Base-by-base conservation (phyloP, 768 basidiomycete species). In the Boletus patriciae region DNA sequence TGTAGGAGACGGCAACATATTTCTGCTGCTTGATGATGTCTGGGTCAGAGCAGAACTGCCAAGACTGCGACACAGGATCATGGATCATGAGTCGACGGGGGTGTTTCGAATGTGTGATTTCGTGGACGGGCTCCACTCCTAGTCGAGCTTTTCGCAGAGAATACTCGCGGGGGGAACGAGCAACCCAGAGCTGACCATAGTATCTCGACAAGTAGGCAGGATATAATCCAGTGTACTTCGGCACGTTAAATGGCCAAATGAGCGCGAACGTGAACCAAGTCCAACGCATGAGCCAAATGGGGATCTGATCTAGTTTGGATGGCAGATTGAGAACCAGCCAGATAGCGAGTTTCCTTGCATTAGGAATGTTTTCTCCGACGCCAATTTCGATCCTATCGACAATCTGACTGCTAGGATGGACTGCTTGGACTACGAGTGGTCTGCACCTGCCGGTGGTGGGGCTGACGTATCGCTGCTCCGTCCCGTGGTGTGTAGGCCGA, bases 401-500 rank as follows among this genome's bases (percentile, higher is more conserved):
- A 13, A 9, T 16, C 6, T 9, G 18, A 21, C 0, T 3, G 1
- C 31, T 46, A 9, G 67, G 64, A n/a, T 58, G 55, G 25, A 69
- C 57, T 21, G 62, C 68, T 41, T 71, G 67, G n/a, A 71, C 57
- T 12, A 25, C 0, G 21, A 71, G 67, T 13, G 21, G 52, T 44
- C 21, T 70, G 43, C 69, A 68, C 45, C 25, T 69, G 21, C 66
- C 69, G 6, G 56, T 61, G 21, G 54, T 45, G 10, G 64, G 51
- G 23, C 67, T 70, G 52, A 68, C 55, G 18, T 69, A 68, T 52
- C 67, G 57, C 31, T 66, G 55, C 21, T 47, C 50, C 23, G 12
- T 2, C 3, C 59, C 66, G 8, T 68, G 67, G 9, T 12, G 19
- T 4, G 36, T 48, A 18, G 42, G 58, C 13, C 57, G 65, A 50